A percentile compares a stretch with the other conserved stretches of the same genome.
These are phyloP conservation scores for Ophiostoma sp. DNA, from an alignment of 2,329 filamentous ascomycete genomes.

Conservation along the genomic window DNA sequence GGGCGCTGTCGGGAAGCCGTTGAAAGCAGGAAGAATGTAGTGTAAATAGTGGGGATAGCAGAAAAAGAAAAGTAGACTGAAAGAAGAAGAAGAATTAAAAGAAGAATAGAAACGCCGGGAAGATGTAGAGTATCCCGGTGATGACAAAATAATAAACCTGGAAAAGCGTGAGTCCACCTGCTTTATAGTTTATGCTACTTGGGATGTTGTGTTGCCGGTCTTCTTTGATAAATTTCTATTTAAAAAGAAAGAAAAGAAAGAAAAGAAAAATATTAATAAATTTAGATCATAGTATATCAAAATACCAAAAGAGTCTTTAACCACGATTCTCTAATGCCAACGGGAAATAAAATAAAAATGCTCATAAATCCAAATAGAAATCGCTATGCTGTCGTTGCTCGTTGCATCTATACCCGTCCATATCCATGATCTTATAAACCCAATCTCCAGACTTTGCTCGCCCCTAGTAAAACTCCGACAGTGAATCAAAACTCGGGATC, in stretches of 20 bases:
- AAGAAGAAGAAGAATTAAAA: not conserved
- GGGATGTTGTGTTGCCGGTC: too few relatives aligned
- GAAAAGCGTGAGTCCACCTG: too few relatives aligned
- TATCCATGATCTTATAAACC: not conserved
- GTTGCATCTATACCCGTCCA: not conserved
- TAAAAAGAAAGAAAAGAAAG: not conserved
- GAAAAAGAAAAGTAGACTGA: not conserved
- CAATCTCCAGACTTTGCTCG: not conserved
- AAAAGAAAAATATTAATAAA: not conserved
- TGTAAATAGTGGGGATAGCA: not conserved
- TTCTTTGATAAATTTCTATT: not conserved
- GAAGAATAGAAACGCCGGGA: too few relatives aligned
- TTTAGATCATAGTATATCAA: not conserved
- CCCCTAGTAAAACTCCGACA: slow-evolving; percentile 50
- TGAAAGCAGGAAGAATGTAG: not conserved
- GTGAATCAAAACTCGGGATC: slow-evolving; percentile 50
- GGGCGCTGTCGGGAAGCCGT: not conserved
- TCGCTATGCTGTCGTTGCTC: slow-evolving; percentile 4
- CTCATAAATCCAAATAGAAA: not conserved
- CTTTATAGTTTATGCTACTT: too few relatives aligned
- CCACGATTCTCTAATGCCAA: too few relatives aligned
- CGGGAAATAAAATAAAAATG: not conserved
- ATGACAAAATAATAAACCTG: too few relatives aligned
- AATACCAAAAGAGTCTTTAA: too few relatives aligned
- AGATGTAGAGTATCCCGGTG: too few relatives aligned